Evolutionary conservation across 768 basidiomycete genomes (phyloP).

Genomic region (Boletus speciosus): DNA sequence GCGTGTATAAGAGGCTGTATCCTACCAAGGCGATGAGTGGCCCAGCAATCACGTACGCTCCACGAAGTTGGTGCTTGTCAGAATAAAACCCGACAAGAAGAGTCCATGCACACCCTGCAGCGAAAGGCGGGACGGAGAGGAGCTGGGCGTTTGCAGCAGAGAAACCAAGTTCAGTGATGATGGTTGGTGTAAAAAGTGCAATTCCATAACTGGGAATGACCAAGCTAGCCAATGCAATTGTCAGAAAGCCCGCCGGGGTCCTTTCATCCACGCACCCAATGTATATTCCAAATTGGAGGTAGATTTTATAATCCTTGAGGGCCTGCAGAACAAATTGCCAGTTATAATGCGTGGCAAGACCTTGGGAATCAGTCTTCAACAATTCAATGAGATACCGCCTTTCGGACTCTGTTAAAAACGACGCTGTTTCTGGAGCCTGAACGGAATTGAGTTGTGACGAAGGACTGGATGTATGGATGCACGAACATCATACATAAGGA

Average conservation of each 20-base stretch:
- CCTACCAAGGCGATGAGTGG: conserved; percentile 42
- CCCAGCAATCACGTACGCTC: conserved; percentile 45
- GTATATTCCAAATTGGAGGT: conserved; percentile 31
- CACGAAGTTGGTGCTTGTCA: conserved; percentile 40
- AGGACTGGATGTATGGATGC: neutral
- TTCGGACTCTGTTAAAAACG: conserved; percentile 30
- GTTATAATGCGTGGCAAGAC: conserved; percentile 42
- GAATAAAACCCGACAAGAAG: conserved; percentile 38
- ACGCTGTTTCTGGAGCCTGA: conserved; percentile 11
- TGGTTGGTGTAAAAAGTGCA: neutral
- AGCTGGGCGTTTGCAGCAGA: conserved; percentile 46
- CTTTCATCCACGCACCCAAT: conserved; percentile 30
- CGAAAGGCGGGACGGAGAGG: conserved; percentile 46
- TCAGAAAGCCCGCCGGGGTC: neutral
- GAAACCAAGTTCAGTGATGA: conserved; percentile 45
- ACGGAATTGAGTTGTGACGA: neutral
- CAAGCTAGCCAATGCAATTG: neutral
- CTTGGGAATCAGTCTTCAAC: conserved; percentile 41
- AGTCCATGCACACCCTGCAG: conserved; percentile 39
- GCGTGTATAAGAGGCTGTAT: conserved; percentile 43
- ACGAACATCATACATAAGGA: conserved; percentile 51
- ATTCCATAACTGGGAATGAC: neutral
- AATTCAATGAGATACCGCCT: conserved; percentile 34
- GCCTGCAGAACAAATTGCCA: conserved; percentile 46
- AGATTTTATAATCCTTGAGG: conserved; percentile 41